Evolutionary conservation across 2,329 filamentous ascomycete genomes (phyloP).

Genomic region (Neofusicoccum sp.): DNA sequence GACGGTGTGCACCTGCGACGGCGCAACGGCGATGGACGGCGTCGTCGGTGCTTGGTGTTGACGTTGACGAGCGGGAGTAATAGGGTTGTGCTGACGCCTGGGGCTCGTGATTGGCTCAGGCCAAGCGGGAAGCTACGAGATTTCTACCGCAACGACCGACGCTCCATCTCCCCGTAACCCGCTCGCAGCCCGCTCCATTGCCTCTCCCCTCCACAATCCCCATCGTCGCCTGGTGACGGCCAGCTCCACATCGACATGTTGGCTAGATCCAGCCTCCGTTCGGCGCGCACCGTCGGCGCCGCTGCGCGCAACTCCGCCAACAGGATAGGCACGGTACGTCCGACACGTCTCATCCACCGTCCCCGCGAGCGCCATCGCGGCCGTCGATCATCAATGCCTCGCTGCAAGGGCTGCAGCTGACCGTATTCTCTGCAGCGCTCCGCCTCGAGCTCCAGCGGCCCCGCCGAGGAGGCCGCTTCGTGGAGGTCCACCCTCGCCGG

Average conservation of each 20-base stretch:
- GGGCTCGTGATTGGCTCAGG: constrained; percentile 9
- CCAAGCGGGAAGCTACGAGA: constrained; percentile 17
- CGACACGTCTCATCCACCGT: constrained; percentile 29
- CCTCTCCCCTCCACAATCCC: constrained; percentile 35
- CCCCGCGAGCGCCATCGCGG: constrained; percentile 25
- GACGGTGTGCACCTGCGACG: not conserved
- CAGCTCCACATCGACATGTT: constrained; percentile 68
- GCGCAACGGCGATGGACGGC: not conserved
- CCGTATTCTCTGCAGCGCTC: constrained; percentile 48
- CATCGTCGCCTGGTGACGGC: constrained; percentile 34
- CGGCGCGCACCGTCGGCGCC: constrained; percentile 79
- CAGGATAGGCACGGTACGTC: constrained; percentile 48
- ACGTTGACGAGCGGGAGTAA: not conserved
- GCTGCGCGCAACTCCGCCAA: constrained; percentile 65
- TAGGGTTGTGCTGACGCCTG: not conserved
- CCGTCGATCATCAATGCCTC: constrained; percentile 18
- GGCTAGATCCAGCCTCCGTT: constrained; percentile 86
- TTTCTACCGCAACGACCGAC: constrained; percentile 11
- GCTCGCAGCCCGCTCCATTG: constrained; percentile 20
- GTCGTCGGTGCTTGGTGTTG: not conserved
- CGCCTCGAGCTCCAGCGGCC: constrained; percentile 67
- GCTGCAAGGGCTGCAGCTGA: constrained; percentile 27
- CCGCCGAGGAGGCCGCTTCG: constrained; percentile 70
- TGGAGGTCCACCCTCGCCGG: constrained; percentile 84
- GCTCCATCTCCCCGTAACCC: constrained; percentile 18